Base-by-base conservation (phyloP, 2,329 filamentous ascomycete genomes). In the Pseudogymnoascus sp. region DNA sequence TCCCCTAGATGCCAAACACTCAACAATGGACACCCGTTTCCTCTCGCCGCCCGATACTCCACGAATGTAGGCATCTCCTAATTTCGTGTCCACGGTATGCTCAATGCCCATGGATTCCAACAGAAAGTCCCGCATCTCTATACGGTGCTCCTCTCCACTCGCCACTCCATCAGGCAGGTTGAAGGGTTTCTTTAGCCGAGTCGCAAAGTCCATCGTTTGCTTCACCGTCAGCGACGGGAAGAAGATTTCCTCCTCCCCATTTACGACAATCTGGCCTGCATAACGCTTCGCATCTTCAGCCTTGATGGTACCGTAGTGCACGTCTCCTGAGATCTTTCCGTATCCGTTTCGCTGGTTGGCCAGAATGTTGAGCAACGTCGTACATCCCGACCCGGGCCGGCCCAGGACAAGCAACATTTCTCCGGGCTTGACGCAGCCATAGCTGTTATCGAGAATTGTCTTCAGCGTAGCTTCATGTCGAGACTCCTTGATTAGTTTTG, bases 391-490 rank as follows among this genome's bases (percentile, higher is more conserved):
- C 0, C 87, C 88, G 0, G 88, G 87, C 0, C 86, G 79, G 2
- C 88, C 88, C 0, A 90, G 77, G 0, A 90, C 86, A 0, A 90
- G 75, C 1, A 89, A 74, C 87, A 90, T 89, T 73, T 90, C 86
- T 18, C 87, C 88, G 0, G 87, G 87, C 71, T 86, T 86, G 60
- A 91, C 84, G 67, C 85, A 89, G 10, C 88, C 88, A 70, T 86
- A 82, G 63, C 81, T 84, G 68, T 83, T 79, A 62, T 88, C 80
- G 21, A 91, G 74, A 53, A 91, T 86, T 0, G 85, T 87, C 66
- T 82, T 83, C 18, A 87, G 73, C 0, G 86, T 83, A 0, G 82
- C 80, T 68, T 83, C 85, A 47, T 76, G 77, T 66, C 76, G 77
- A 63, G 75, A 76, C 66, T 86, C 84, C 67, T 77, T 80, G 66